Base-by-base conservation (phyloP, 1,284 basidiomycete species). In the Golubevia sp. region DNA sequence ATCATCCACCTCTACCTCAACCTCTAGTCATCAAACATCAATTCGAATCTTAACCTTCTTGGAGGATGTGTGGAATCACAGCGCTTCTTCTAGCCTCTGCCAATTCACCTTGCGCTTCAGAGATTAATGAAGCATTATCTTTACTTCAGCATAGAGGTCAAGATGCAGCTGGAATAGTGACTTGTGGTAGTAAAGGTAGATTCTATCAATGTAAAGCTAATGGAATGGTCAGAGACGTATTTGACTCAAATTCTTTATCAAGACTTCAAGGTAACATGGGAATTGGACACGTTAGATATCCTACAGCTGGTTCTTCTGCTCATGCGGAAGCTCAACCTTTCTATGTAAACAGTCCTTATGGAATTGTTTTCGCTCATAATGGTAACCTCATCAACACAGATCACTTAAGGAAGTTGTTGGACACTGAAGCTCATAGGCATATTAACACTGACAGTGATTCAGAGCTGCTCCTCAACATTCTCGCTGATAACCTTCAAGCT, bases 181-280 rank as follows among this genome's bases (percentile, higher is more conserved):
- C 97, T 55, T 97, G 97, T 84, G 97, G 95, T 2, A 89, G 90
- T 18, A 94, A 94, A 80, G 97, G 97, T 54, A 90, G 95, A 54
- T 93, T 99, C 85, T 96, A 92, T 85, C 97, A 99, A 85, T 94
- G 92, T 88, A 99, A 99, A 86, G 93, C 94, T n/a, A 99, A 99
- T 84, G 97, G 97, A 51, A 99, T 99, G 97, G 96, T 99, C 76
- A 89, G 96, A 63, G 97, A 99, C 84, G 92, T 99, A 67, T 96
- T 99, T 85, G 94, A 97, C 84, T 87, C 88, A 56, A 88, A 88
- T 77, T 88, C 91, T 23, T 86, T 98, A 61, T 88, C 89, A 53
- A 90, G 89, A 68, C 86, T 99, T 68, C 88, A 91, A 71, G 97
- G 97, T 23, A 90, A 91, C 66, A 99, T 99, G 97, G 97, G 97